Evolutionary conservation across 73 alveolate species (phyloP), one percentile per base, ranked within the genome.

Genomic region (Blepharisma japonicum): DNA sequence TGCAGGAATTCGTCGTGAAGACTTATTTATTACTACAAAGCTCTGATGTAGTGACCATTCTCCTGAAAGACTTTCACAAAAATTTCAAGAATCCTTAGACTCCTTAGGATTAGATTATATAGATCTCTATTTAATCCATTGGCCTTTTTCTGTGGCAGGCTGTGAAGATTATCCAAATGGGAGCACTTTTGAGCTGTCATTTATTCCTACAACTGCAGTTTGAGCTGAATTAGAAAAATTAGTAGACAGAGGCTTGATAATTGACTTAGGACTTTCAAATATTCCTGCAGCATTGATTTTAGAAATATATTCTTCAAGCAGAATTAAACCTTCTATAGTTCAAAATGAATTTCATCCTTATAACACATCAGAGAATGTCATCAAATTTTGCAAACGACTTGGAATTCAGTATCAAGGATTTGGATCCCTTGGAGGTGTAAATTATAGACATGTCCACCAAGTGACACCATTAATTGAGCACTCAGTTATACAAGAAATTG

Each of bases 331-430:
- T 18, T 90, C 79, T 38, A 79, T 93, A 55, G 89, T 91, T 77
- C 85, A 91, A 81, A 91, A 91, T 25, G 98, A 93, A 71, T 78
- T 88, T 50, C 94, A 93, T 85, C 97, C 97, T 18, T 79, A 32
- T 32, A 32, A 32, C 42, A 32, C 42, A 32, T 32, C 42, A 32
- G 42, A 32, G 3, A 32, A 32, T 32, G 3, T 32, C 42, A 32
- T 32, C 42, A 32, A 32, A 32, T 32, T 32, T 32, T 32, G 42
- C 42, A 32, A 32, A 32, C 0, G 3, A 32, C 42, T 32, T 0
- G 42, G 42, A 32, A 32, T 32, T 32, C 42, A 32, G 42, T 32
- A 32, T 32, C 42, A 32, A 32, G 42, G 42, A 0, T 32, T 1
- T 32, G 42, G 42, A 1, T 32, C 42, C 3, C 42, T 32, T 32